These are phyloP conservation scores for Chondrus crispus DNA, from an alignment of 23 red algal genomes.

Conservation along the genomic window DNA sequence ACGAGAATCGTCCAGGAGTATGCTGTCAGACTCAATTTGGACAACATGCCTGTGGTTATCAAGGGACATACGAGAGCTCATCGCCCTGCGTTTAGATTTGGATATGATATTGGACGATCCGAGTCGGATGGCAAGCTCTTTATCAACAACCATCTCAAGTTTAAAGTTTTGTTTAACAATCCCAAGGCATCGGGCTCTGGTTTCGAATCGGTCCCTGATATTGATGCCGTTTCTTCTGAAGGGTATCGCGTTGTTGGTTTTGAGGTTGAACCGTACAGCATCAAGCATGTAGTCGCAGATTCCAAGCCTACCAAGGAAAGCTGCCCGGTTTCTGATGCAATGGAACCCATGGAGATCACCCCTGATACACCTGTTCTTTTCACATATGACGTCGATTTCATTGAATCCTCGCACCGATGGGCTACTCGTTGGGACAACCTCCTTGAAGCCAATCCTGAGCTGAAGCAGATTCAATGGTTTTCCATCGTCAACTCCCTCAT, in stretches of 20 bases:
- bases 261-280: slow-evolving; percentile 77
- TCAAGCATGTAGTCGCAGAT: slow-evolving; percentile 44
- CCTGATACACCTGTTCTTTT: slow-evolving; percentile 34
- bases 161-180: slow-evolving; percentile 88
- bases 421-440: slow-evolving; percentile 93
- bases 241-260: slow-evolving; percentile 96
- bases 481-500: slow-evolving; percentile 92
- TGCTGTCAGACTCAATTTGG: slow-evolving; percentile 88
- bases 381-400: slow-evolving; percentile 87
- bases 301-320: slow-evolving; percentile 24
- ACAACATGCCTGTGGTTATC: slow-evolving; percentile 98
- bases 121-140: slow-evolving; percentile 55
- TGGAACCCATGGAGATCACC: slow-evolving; percentile 50
- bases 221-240: slow-evolving; percentile 17
- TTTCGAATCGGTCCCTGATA: slow-evolving; percentile 32
- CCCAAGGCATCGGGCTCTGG: slow-evolving; percentile 2
- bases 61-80: slow-evolving; percentile 25
- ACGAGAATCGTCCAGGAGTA: slow-evolving; percentile 78
- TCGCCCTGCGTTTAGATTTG: slow-evolving; percentile 54
- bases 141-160: slow-evolving; percentile 96
- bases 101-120: slow-evolving; percentile 70
- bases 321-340: slow-evolving; percentile 36
- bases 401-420: slow-evolving; percentile 69
- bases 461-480: slow-evolving; percentile 93
- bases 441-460: slow-evolving; percentile 62